phyloP scores from a whole-genome alignment of 345 rosid species.

The Sisymbrium irio region DNA sequence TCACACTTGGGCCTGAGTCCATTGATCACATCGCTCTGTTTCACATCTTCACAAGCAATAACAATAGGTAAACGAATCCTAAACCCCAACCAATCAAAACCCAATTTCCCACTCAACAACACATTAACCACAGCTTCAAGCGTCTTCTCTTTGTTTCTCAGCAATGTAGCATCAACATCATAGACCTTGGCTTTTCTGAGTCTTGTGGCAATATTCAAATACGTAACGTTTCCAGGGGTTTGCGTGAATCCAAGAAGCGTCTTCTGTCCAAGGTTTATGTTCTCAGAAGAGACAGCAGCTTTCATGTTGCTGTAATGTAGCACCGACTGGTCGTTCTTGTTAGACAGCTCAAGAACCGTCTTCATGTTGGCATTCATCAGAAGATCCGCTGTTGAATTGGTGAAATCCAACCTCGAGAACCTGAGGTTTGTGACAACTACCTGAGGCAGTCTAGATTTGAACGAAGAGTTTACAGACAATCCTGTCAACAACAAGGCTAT shows the following conservation, averaged over 20 bases:
- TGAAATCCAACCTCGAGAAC: conserved; percentile 20
- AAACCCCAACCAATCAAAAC: conserved; percentile 35
- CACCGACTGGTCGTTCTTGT: conserved; percentile 25
- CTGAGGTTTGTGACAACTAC: conserved; percentile 17
- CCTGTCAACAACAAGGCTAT: conserved; percentile 20
- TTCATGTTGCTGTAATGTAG: conserved; percentile 23
- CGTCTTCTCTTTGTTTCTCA: conserved; percentile 19
- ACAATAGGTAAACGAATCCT: conserved; percentile 27
- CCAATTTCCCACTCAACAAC: conserved; percentile 27
- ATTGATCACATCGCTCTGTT: conserved; percentile 27
- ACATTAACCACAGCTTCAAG: conserved; percentile 28
- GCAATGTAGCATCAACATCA: conserved; percentile 29
- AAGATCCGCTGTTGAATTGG: conserved; percentile 7
- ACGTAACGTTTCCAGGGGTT: conserved; percentile 7
- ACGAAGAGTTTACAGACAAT: conserved; percentile 1
- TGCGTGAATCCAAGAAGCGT: conserved; percentile 29
- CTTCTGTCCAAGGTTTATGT: conserved; percentile 26
- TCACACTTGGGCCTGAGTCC: conserved; percentile 29
- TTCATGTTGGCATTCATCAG: conserved; percentile 21
- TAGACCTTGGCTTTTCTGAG: conserved; percentile 8
- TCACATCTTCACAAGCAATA: conserved; percentile 31
- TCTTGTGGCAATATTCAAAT: background rate
- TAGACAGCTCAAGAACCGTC: conserved; percentile 30
- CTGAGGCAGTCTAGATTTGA: conserved; percentile 33
- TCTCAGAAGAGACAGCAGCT: conserved; percentile 25